Percentiles rank a stretch among this genome's conserved stretches.
These are phyloP conservation scores for Coelastrella sp. DNA, from an alignment of 139 green algal genomes.

Conservation along the genomic window DNA sequence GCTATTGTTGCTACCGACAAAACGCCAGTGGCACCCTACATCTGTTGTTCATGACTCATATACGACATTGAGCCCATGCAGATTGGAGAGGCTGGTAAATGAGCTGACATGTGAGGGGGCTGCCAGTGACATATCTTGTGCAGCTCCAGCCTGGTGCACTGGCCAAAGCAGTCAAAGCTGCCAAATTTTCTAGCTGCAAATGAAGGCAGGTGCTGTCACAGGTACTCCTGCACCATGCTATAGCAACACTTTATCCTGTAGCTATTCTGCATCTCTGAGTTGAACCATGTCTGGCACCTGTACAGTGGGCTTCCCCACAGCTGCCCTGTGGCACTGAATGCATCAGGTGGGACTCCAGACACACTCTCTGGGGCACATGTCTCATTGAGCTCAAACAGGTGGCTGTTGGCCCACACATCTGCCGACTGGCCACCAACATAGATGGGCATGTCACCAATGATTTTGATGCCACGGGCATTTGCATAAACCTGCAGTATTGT, in stretches of 20 bases:
- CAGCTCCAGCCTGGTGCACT: too few species aligned
- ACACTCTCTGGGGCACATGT: slow-evolving; percentile 58
- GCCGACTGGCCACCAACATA: slow-evolving; percentile 94
- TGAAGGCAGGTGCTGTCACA: too few species aligned
- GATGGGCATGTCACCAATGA: slow-evolving; percentile 99
- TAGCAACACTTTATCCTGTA: too few species aligned
- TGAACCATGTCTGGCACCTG: slow-evolving; percentile 68
- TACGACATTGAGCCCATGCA: too few species aligned
- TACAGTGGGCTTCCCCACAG: slow-evolving; percentile 98
- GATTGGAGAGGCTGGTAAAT: too few species aligned
- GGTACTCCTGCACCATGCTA: too few species aligned
- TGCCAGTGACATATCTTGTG: too few species aligned
- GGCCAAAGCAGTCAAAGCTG: too few species aligned
- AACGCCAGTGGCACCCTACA: background rate
- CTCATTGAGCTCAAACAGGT: slow-evolving; percentile 70
- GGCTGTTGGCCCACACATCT: slow-evolving; percentile 95
- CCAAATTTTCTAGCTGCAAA: too few species aligned
- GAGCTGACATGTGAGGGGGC: too few species aligned
- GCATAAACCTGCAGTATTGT: slow-evolving; percentile 81
- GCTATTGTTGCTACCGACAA: background rate
- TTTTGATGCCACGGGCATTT: slow-evolving; percentile 84
- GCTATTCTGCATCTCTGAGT: background rate
- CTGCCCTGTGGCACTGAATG: slow-evolving; percentile 95
- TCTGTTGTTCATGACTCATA: background rate
- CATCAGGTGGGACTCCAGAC: slow-evolving; percentile 94